Evolutionary conservation across 2,329 filamentous ascomycete genomes (phyloP).

Genomic region (Fusarium equiseti): DNA sequence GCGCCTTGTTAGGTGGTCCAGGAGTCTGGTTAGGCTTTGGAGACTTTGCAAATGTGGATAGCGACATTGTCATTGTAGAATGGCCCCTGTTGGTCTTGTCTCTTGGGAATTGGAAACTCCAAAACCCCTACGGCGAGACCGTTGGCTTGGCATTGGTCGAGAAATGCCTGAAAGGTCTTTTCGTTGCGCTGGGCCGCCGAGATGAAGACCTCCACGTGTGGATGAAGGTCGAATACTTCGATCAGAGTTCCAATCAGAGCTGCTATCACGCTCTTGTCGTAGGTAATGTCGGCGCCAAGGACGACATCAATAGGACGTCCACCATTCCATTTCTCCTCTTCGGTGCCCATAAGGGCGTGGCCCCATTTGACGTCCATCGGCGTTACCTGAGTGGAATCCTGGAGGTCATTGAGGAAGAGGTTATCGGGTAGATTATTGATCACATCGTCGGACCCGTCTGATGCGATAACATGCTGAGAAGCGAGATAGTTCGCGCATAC

Average conservation of each 20-base stretch:
- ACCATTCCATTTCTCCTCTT: conserved; percentile 65
- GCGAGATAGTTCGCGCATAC: conserved; percentile 76
- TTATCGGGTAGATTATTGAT: conserved; percentile 76
- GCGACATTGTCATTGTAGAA: conserved; percentile 72
- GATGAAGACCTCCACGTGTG: conserved; percentile 70
- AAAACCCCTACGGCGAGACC: conserved; percentile 59
- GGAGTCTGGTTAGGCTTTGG: conserved; percentile 31
- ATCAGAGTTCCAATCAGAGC: conserved; percentile 73
- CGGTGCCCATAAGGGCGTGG: conserved; percentile 67
- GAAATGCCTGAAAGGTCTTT: conserved; percentile 75
- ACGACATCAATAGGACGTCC: conserved; percentile 69
- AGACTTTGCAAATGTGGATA: conserved; percentile 64
- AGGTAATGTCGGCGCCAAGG: conserved; percentile 83
- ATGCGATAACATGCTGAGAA: conserved; percentile 71
- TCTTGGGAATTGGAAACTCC: conserved; percentile 55
- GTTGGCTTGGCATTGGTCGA: conserved; percentile 66
- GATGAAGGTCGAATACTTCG: conserved; percentile 70
- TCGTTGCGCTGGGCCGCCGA: conserved; percentile 78
- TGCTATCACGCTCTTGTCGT: conserved; percentile 74
- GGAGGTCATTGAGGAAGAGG: conserved; percentile 74
- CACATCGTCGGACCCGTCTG: conserved; percentile 80
- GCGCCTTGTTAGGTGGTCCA: conserved; percentile 8
- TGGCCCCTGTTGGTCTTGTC: conserved; percentile 66
- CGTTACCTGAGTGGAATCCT: conserved; percentile 59
- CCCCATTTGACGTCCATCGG: conserved; percentile 75